These are phyloP conservation scores for Alternaria ventricosa DNA, from an alignment of 2,329 filamentous ascomycete genomes.

Conservation along the genomic window DNA sequence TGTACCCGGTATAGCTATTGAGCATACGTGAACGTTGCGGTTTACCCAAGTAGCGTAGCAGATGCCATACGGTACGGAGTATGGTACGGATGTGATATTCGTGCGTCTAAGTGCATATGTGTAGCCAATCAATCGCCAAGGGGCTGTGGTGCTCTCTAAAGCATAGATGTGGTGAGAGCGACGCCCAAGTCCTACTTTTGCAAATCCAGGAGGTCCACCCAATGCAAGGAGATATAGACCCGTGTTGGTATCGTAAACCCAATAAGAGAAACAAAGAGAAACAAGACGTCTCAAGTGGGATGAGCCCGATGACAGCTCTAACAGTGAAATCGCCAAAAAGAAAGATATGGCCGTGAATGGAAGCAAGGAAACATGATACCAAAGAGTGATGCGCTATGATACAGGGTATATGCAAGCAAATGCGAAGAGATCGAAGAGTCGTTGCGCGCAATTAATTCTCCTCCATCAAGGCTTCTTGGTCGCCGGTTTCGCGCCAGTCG, in stretches of 20 bases:
- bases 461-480: slow-evolving; percentile 69
- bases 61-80: slow-evolving; percentile 5
- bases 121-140: slow-evolving; percentile 23
- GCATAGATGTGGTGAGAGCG: slow-evolving; percentile 11
- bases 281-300: slow-evolving; percentile 15
- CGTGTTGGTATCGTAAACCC: slow-evolving; percentile 29
- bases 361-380: slow-evolving; percentile 16
- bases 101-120: slow-evolving; percentile 27
- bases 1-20: not conserved
- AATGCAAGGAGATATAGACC: slow-evolving; percentile 15
- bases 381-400: slow-evolving; percentile 26
- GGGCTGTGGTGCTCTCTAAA: slow-evolving; percentile 26
- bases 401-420: slow-evolving; percentile 27
- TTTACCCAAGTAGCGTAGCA: not conserved
- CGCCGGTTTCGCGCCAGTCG: slow-evolving; percentile 88
- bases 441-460: slow-evolving; percentile 46
- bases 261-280: slow-evolving; percentile 12
- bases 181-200: slow-evolving; percentile 24
- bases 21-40: not conserved
- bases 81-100: slow-evolving; percentile 24
- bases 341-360: slow-evolving; percentile 18
- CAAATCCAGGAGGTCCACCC: slow-evolving; percentile 18
- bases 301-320: slow-evolving; percentile 4
- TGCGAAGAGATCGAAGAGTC: slow-evolving; percentile 12
- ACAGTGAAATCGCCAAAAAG: slow-evolving; percentile 18